These are phyloP conservation scores for Coemansia sp. DNA, from an alignment of 192 early-diverging fungal species.

Conservation along the genomic window DNA sequence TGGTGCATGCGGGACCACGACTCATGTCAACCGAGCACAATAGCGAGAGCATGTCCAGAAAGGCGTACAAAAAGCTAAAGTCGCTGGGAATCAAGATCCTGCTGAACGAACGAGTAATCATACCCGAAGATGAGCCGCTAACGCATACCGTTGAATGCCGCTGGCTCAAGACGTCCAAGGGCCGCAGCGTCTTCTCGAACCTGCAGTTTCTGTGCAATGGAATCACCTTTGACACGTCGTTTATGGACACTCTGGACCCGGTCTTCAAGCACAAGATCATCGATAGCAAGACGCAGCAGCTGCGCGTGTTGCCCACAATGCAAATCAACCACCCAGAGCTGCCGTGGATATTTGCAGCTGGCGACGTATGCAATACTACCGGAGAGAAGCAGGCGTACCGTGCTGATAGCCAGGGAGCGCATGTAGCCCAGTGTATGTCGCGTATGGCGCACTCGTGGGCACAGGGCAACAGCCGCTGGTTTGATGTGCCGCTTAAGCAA, in stretches of 20 bases:
- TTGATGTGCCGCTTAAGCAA: conserved; percentile 40
- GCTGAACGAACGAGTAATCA: conserved; percentile 58
- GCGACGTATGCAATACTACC: conserved; percentile 58
- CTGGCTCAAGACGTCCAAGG: conserved; percentile 52
- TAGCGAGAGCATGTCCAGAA: conserved; percentile 53
- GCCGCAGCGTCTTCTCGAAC: conserved; percentile 42
- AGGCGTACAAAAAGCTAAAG: conserved; percentile 54
- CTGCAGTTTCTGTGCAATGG: conserved; percentile 73
- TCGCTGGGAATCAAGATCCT: conserved; percentile 54
- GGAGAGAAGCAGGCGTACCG: conserved; percentile 54
- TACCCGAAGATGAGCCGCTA: conserved; percentile 63
- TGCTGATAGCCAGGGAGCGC: conserved; percentile 47
- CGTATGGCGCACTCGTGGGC: conserved; percentile 50
- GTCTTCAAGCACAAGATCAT: conserved; percentile 45
- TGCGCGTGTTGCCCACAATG: conserved; percentile 68
- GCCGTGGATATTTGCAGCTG: conserved; percentile 72
- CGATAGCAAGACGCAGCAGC: conserved; percentile 56
- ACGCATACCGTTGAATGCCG: conserved; percentile 27
- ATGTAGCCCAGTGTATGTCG: conserved; percentile 49
- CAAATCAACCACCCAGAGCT: conserved; percentile 66
- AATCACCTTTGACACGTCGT: conserved; percentile 65
- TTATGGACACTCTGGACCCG: conserved; percentile 58
- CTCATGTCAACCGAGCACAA: conserved; percentile 42
- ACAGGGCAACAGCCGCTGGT: conserved; percentile 41
- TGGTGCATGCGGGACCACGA: conserved; percentile 38